These are phyloP conservation scores for Fusarium clavum DNA, from an alignment of 2,329 filamentous ascomycete species.

Conservation along the genomic window DNA sequence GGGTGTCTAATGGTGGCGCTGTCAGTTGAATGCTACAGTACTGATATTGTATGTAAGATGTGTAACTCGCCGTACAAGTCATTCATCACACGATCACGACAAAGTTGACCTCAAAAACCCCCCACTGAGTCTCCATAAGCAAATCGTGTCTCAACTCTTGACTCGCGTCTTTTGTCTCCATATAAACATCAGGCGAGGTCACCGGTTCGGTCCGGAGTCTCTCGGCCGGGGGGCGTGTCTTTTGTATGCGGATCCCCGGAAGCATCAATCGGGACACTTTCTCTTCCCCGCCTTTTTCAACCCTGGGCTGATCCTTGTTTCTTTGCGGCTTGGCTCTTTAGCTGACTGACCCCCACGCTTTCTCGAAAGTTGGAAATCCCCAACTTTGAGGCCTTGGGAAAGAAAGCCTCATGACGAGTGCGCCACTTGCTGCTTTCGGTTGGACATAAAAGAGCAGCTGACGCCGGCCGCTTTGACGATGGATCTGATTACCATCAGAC, in stretches of 20 bases:
- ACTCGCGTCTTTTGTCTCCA: not conserved
- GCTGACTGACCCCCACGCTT: conserved; percentile 41
- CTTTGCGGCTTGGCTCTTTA: not conserved
- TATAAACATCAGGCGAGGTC: conserved; percentile 3
- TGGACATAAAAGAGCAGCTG: conserved; percentile 45
- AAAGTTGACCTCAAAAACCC: not conserved
- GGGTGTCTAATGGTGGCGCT: conserved; percentile 12
- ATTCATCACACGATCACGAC: not conserved
- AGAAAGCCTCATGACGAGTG: conserved; percentile 44
- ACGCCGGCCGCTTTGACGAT: conserved; percentile 28
- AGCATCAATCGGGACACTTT: not conserved
- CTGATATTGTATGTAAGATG: not conserved
- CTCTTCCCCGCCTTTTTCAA: conserved; percentile 17
- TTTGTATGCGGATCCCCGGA: conserved; percentile 11
- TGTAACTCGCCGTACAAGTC: conserved; percentile 19
- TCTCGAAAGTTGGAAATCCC: not conserved
- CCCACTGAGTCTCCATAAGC: conserved; percentile 22
- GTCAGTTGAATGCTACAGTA: not conserved
- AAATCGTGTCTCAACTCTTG: conserved; percentile 10
- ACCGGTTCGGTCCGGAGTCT: conserved; percentile 43
- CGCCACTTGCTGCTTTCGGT: conserved; percentile 25
- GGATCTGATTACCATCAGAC: conserved; percentile 3
- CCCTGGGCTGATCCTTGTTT: conserved; percentile 11
- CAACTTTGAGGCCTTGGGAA: conserved; percentile 24
- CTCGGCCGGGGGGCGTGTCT: conserved; percentile 41